Conservation (phyloP, 2,329 filamentous ascomycete genomes). For the Gnomoniopsis sp. region DNA sequence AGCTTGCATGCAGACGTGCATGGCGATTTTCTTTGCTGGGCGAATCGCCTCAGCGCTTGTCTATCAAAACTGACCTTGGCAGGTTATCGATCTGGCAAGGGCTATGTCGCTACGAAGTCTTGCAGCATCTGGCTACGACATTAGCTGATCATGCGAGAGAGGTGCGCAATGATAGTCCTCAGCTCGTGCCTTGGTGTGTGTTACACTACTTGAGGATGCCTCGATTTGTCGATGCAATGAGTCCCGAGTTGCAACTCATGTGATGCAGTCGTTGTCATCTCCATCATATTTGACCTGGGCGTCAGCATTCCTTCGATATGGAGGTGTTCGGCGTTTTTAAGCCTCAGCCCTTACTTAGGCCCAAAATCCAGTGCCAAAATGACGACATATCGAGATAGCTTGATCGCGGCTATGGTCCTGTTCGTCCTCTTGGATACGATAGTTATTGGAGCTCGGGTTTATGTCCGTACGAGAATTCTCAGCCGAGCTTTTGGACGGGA, state of each 20-base stretch:
- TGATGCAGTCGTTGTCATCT: background rate
- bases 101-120: background rate
- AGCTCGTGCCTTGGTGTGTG: background rate
- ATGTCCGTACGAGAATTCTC: constrained; percentile 26
- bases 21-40: background rate
- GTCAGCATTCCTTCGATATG: background rate
- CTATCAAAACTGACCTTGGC: background rate
- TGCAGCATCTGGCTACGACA: background rate
- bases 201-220: background rate
- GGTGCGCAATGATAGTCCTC: background rate
- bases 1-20: background rate
- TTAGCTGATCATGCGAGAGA: background rate
- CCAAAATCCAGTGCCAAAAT: background rate
- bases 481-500: constrained; percentile 26
- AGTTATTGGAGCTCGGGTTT: constrained; percentile 25
- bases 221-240: background rate
- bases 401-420: constrained; percentile 24
- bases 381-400: constrained; percentile 18
- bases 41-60: background rate
- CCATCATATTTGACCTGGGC: background rate
- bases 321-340: background rate
- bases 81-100: background rate
- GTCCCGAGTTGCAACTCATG: background rate
- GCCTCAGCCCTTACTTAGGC: background rate
- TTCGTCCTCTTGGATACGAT: constrained; percentile 25